phyloP scores from a whole-genome alignment of 306 rosid species.

The Argentina anserina region DNA sequence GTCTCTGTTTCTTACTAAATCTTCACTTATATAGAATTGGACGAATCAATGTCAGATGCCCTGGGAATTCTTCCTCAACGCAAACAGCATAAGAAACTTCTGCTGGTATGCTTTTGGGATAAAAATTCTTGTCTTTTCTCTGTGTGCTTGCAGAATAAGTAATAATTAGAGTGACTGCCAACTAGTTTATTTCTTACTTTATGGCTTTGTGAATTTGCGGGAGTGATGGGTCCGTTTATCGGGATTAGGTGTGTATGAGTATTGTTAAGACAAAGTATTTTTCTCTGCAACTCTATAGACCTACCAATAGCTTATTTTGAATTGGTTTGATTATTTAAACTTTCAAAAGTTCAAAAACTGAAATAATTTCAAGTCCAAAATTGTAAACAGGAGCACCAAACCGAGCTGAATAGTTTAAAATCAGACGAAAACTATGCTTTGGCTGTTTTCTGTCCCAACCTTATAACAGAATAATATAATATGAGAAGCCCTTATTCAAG shows the following conservation, averaged over 20 bases:
- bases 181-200: not conserved
- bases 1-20: conserved; percentile 26
- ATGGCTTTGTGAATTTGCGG: not conserved
- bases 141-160: not conserved
- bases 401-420: not conserved
- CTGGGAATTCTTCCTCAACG: conserved; percentile 98
- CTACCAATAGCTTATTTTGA: not conserved
- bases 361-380: not conserved
- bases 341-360: not conserved
- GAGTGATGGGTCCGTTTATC: not conserved
- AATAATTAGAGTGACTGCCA: not conserved
- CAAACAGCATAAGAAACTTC: conserved; percentile 77
- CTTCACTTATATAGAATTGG: conserved; percentile 56
- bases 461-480: not conserved
- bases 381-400: not conserved
- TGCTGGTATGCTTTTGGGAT: conserved; percentile 53
- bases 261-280: not conserved
- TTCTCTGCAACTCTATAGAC: not conserved
- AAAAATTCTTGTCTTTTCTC: not conserved
- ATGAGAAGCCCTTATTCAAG: not conserved
- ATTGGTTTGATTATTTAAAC: not conserved
- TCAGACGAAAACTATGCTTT: not conserved
- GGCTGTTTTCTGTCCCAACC: not conserved
- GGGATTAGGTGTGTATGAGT: not conserved
- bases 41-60: conserved; percentile 85